Percentiles rank a stretch among this genome's conserved stretches.
phyloP scores from a whole-genome alignment of 345 rosid genomes.

The Acer negundo region DNA sequence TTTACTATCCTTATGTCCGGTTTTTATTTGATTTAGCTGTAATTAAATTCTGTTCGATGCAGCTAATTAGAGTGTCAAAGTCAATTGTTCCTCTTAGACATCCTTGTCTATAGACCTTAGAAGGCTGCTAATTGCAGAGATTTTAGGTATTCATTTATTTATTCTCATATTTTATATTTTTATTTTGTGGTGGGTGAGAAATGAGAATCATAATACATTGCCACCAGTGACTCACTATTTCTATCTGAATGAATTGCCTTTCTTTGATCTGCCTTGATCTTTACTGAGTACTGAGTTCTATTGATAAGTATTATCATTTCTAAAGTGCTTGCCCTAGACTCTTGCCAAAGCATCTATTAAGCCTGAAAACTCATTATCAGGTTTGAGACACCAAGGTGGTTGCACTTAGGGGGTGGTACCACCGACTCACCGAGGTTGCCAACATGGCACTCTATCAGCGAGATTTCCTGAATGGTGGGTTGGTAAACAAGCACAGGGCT shows the following conservation, averaged over 20 bases:
- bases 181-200: neutral
- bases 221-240: too few species aligned
- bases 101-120: neutral
- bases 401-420: neutral
- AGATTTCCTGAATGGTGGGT: neutral
- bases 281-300: too few species aligned
- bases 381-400: neutral
- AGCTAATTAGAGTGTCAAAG: neutral
- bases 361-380: neutral
- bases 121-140: neutral
- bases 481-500: neutral
- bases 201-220: too few species aligned
- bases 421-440: neutral
- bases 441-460: neutral
- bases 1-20: neutral
- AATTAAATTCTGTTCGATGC: neutral
- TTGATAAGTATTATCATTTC: neutral
- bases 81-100: neutral
- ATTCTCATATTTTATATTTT: neutral
- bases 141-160: neutral
- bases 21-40: neutral
- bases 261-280: too few species aligned
- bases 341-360: neutral
- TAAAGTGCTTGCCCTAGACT: neutral
- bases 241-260: too few species aligned